Conservation (phyloP, 371 early-diverging fungal genomes). For the Rhizopus delemar region DNA sequence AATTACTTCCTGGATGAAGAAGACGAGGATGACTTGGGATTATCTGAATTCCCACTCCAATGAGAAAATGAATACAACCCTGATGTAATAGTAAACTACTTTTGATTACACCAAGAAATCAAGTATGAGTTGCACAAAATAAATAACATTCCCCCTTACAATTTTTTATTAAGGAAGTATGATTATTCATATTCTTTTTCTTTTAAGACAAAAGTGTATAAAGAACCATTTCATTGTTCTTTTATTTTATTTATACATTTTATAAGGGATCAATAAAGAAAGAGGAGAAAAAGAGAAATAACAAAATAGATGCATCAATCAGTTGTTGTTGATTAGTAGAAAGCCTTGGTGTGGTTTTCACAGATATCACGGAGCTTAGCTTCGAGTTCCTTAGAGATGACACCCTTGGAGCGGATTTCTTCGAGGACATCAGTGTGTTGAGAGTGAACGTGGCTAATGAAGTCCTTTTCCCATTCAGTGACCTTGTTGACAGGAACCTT, state of each 20-base stretch:
- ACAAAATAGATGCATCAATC: no score
- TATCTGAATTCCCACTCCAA: constrained; percentile 26
- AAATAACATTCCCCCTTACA: no score
- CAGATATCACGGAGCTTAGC: constrained; percentile 85
- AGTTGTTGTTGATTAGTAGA: constrained; percentile 51
- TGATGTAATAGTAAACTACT: constrained; percentile 3
- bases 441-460: constrained; percentile 84
- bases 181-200: constrained; percentile 21
- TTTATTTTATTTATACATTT: background rate
- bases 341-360: constrained; percentile 84
- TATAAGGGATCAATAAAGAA: no score
- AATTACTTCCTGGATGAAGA: constrained; percentile 16
- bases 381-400: constrained; percentile 71
- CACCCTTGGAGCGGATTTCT: constrained; percentile 85
- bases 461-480: constrained; percentile 86
- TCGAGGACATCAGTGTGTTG: constrained; percentile 87
- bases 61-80: background rate
- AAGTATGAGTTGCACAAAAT: no score
- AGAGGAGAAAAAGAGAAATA: no score
- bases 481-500: constrained; percentile 89
- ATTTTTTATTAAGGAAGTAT: constrained; percentile 28
- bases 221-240: background rate
- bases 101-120: background rate
- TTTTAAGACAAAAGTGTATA: constrained; percentile 4
- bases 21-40: constrained; percentile 23